phyloP scores from a whole-genome alignment of 768 basidiomycete species.

The Antrodiella citrinella region DNA sequence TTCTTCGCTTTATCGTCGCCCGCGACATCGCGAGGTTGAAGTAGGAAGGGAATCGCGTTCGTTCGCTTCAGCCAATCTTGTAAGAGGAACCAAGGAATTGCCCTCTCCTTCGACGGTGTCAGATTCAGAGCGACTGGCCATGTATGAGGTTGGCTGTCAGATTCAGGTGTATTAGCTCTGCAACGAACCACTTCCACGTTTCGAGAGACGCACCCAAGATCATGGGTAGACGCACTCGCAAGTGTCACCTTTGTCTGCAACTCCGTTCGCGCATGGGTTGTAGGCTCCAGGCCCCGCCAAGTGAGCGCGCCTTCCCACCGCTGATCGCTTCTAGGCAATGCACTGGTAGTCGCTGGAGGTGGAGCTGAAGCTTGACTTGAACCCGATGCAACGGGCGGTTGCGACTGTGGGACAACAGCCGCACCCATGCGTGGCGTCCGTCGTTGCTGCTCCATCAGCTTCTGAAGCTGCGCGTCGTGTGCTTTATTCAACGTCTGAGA shows the following conservation, averaged over 20 bases:
- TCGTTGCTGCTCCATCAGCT: conserved; percentile 38
- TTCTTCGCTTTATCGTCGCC: too few species aligned
- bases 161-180: too few species aligned
- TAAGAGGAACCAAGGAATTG: too few species aligned
- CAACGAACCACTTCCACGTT: too few species aligned
- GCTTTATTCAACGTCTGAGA: conserved; percentile 11
- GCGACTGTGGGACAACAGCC: conserved; percentile 13
- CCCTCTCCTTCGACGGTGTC: too few species aligned
- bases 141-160: too few species aligned
- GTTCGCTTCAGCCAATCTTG: too few species aligned
- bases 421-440: conserved; percentile 16
- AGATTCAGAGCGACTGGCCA: too few species aligned
- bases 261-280: conserved; percentile 31
- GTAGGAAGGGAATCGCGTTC: too few species aligned
- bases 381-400: conserved; percentile 15
- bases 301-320: conserved; percentile 45
- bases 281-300: conserved; percentile 33
- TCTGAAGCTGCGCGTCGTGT: conserved; percentile 38
- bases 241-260: conserved; percentile 32
- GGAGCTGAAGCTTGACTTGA: conserved; percentile 1
- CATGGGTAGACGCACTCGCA: not conserved
- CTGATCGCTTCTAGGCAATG: conserved; percentile 7
- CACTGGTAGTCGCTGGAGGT: not conserved
- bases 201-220: not conserved
- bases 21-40: too few species aligned